Evolutionary conservation across 257 asterid species (phyloP), one percentile per base, ranked within the genome.

Genomic region (Perilla frutescens): DNA sequence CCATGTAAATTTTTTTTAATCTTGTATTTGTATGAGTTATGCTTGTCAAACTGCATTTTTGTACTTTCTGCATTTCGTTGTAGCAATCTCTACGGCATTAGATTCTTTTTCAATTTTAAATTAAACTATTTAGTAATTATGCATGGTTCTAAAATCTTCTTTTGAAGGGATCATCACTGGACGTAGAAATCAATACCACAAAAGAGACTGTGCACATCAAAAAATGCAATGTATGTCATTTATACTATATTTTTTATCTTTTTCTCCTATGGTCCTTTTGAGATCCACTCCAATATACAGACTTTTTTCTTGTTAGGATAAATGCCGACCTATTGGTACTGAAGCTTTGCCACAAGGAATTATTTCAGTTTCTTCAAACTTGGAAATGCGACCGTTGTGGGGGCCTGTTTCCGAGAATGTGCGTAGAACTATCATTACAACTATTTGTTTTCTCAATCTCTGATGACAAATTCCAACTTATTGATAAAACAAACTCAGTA

Each of bases 261-360:
- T 65, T 72, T 43, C 41, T 37, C 10, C 36, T 49, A 4, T 43
- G 40, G 48, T 53, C 55, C 73, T 60, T 31, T 13, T 62, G n/a
- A 63, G 29, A 14, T 40, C 14, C 2, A 9, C 37, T 41, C 43
- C 53, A 60, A 66, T 50, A 69, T 51, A 41, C 13, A n/a, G 64
- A 44, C 5, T 32, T 62, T 61, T 79, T 76, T 55, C 41, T 57
- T 70, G 57, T 50, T 80, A 93, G 98, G 84, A 66, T 13, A 79
- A 59, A 45, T 89, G 97, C 82, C 80, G 83, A 79, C 87, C 77
- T n/a, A 14, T 60, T 56, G 93, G 96, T n/a, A 80, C 78, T 70
- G 88, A 87, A 82, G 76, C 86, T 72, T 83, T 90, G 78, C 91
- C 96, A 0, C 63, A 88, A 78, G 97, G 98, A 82, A 91, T 93